Evolutionary conservation across 371 early-diverging fungal species (phyloP).

Genomic region (Dinochytrium kinnereticum): DNA sequence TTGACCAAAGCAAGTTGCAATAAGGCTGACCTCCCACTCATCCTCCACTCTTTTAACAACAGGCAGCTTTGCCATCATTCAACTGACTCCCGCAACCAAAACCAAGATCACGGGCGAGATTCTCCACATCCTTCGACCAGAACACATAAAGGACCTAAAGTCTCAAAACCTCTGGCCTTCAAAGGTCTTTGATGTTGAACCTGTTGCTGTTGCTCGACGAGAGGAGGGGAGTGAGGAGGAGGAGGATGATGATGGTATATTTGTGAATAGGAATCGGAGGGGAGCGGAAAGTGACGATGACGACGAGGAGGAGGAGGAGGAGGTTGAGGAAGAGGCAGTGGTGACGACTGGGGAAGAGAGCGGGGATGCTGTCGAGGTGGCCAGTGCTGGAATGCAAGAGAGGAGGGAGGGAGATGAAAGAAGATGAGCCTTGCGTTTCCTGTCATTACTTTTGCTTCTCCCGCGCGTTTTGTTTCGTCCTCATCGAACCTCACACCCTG

Average conservation of each 20-base stretch:
- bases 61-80: conserved; percentile 36
- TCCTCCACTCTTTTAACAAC: not conserved
- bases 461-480: too few species aligned
- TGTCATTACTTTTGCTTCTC: too few species aligned
- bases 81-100: conserved; percentile 41
- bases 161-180: conserved; percentile 43
- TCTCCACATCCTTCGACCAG: conserved; percentile 72
- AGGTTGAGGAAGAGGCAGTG: not conserved
- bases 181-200: conserved; percentile 52
- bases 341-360: too few species aligned
- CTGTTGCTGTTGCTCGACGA: conserved; percentile 13
- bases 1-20: too few species aligned
- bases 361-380: too few species aligned
- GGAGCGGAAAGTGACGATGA: conserved; percentile 42
- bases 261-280: conserved; percentile 70
- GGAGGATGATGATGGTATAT: conserved; percentile 61
- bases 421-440: too few species aligned
- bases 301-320: conserved; percentile 19
- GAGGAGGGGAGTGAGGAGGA: conserved; percentile 19
- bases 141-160: conserved; percentile 75
- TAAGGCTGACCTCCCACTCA: too few species aligned
- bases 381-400: too few species aligned
- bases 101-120: conserved; percentile 83
- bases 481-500: too few species aligned
- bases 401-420: too few species aligned